A percentile compares a stretch with the other conserved stretches of the same genome.
These are phyloP conservation scores for Abortiporus biennis DNA, from an alignment of 1,284 basidiomycete genomes.

Conservation along the genomic window DNA sequence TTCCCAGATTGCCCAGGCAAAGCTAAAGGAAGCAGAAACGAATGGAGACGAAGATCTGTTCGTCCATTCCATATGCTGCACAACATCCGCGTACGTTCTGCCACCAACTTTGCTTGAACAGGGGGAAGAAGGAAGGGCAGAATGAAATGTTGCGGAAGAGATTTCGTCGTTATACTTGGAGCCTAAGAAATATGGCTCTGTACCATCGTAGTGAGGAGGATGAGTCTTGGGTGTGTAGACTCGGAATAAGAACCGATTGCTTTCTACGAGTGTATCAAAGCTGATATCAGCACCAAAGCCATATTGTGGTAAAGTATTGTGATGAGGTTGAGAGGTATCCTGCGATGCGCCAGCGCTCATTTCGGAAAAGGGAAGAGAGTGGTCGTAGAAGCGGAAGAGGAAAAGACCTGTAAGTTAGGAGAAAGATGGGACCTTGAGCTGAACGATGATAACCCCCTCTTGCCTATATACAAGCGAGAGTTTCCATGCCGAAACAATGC, in stretches of 20 bases:
- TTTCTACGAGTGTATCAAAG: conserved; percentile 52
- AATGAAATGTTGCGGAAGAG: conserved; percentile 13
- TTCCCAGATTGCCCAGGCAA: conserved; percentile 76
- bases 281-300: conserved; percentile 59
- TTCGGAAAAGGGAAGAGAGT: conserved; percentile 1
- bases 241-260: conserved; percentile 71
- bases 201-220: conserved; percentile 43
- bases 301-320: conserved; percentile 56
- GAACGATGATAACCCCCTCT: not conserved
- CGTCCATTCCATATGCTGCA: conserved; percentile 67
- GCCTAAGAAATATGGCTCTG: conserved; percentile 58
- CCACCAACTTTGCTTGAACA: conserved; percentile 14
- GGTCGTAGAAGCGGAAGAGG: conserved; percentile 5
- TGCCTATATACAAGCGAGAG: conserved; percentile 4
- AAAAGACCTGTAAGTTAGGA: not conserved
- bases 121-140: conserved; percentile 13
- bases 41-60: conserved; percentile 62
- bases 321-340: conserved; percentile 14
- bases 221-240: conserved; percentile 66
- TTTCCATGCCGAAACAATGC: conserved; percentile 10
- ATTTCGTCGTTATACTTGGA: conserved; percentile 44
- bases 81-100: conserved; percentile 55
- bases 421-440: conserved; percentile 3
- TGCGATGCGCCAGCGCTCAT: conserved; percentile 9
- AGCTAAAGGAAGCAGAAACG: conserved; percentile 71